These are phyloP conservation scores for Phytophthora pisi DNA, from an alignment of 352 stramenopile species.

Conservation along the genomic window DNA sequence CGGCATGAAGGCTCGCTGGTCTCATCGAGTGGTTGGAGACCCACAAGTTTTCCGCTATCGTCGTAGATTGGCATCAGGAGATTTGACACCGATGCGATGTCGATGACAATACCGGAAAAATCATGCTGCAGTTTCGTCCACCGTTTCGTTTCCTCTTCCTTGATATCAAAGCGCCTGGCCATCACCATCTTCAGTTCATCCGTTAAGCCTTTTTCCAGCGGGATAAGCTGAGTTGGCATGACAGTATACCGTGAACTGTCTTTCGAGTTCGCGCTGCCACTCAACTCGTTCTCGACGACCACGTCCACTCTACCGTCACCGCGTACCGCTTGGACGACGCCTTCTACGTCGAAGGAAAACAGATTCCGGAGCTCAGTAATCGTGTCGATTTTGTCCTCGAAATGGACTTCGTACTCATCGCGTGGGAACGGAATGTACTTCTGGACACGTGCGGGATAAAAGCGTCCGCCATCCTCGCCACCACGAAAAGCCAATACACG, in stretches of 20 bases:
- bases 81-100: slow-evolving; percentile 54
- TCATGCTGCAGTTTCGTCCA: slow-evolving; percentile 46
- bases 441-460: slow-evolving; percentile 60
- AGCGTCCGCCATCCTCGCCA: slow-evolving; percentile 59
- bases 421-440: slow-evolving; percentile 54
- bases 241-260: slow-evolving; percentile 11
- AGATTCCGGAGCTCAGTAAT: slow-evolving; percentile 67
- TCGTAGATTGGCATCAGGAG: slow-evolving; percentile 32
- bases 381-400: slow-evolving; percentile 60
- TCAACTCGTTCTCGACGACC: slow-evolving; percentile 23
- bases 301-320: slow-evolving; percentile 66
- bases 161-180: slow-evolving; percentile 37
- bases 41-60: background rate
- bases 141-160: slow-evolving; percentile 17
- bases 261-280: background rate
- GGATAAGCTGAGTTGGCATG: slow-evolving; percentile 38
- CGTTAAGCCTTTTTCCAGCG: slow-evolving; percentile 54
- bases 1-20: slow-evolving; percentile 39
- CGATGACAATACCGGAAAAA: slow-evolving; percentile 47
- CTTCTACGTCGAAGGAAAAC: slow-evolving; percentile 64
- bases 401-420: slow-evolving; percentile 59
- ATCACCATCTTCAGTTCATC: slow-evolving; percentile 39
- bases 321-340: slow-evolving; percentile 53
- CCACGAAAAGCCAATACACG: slow-evolving; percentile 69
- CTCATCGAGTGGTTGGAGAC: slow-evolving; percentile 19